A percentile compares a stretch with the other conserved stretches of the same genome.
Conservation (phyloP, 2,329 filamentous ascomycete genomes). For the Seiridium cupressi region DNA sequence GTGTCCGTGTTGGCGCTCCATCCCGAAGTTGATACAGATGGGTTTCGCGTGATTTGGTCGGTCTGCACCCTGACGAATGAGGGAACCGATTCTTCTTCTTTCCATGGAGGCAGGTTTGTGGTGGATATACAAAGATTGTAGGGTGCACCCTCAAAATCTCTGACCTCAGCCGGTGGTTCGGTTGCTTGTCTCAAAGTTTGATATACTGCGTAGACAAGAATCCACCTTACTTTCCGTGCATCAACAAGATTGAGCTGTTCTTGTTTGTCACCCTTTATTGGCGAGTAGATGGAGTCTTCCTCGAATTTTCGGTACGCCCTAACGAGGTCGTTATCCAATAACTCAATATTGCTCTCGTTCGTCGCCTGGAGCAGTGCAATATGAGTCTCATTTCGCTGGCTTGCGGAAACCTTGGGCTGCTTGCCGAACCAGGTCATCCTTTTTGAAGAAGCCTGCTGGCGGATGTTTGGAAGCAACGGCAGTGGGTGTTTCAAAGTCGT, state of each 20-base stretch:
- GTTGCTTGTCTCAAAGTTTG: slow-evolving; percentile 70
- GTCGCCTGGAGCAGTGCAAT: slow-evolving; percentile 51
- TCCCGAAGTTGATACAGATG: slow-evolving; percentile 12
- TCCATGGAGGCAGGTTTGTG: slow-evolving; percentile 45
- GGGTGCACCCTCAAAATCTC: slow-evolving; percentile 49
- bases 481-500: slow-evolving; percentile 61
- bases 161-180: slow-evolving; percentile 59
- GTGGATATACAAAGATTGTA: slow-evolving; percentile 55
- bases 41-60: slow-evolving; percentile 18
- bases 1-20: slow-evolving; percentile 6
- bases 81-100: slow-evolving; percentile 25
- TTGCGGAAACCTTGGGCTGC: slow-evolving; percentile 41
- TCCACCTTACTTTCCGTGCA: slow-evolving; percentile 75
- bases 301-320: slow-evolving; percentile 71
- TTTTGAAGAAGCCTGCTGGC: slow-evolving; percentile 18
- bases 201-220: slow-evolving; percentile 70
- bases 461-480: slow-evolving; percentile 60
- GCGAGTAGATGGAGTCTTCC: slow-evolving; percentile 48
- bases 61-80: slow-evolving; percentile 27
- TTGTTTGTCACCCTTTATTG: slow-evolving; percentile 51
- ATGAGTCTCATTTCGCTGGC: slow-evolving; percentile 48
- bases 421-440: slow-evolving; percentile 40
- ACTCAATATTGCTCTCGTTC: slow-evolving; percentile 37
- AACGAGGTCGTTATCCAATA: slow-evolving; percentile 57
- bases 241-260: slow-evolving; percentile 62